Evolutionary conservation across 768 basidiomycete species (phyloP).

Genomic region (Podaxis sp.): DNA sequence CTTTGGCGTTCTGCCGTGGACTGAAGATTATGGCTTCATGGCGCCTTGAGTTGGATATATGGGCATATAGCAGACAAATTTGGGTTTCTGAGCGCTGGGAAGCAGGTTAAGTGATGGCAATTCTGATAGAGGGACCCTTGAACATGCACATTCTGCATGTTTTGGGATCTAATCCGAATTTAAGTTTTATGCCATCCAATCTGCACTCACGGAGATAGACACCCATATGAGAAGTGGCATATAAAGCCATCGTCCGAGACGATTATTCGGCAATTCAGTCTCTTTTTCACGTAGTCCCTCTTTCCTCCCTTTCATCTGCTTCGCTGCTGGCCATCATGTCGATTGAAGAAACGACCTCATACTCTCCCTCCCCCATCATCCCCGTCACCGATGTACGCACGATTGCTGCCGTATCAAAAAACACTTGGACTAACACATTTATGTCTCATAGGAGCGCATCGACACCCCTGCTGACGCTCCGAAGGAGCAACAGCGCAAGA

Average conservation of each 20-base stretch:
- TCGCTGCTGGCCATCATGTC: neutral
- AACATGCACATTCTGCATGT: neutral
- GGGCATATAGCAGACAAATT: neutral
- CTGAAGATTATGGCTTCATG: neutral
- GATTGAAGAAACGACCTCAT: constrained; percentile 10
- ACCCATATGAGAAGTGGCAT: neutral
- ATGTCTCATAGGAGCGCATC: constrained; percentile 30
- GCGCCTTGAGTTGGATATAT: neutral
- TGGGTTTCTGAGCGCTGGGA: neutral
- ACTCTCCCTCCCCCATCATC: constrained; percentile 27
- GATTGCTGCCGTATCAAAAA: neutral
- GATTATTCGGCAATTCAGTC: neutral
- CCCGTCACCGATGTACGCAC: constrained; percentile 34
- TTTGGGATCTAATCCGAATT: neutral
- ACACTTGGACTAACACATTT: neutral
- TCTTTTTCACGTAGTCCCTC: neutral
- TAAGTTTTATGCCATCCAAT: neutral
- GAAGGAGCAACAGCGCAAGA: constrained; percentile 29
- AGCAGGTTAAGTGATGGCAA: neutral
- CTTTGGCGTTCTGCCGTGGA: neutral
- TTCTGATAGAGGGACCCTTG: neutral
- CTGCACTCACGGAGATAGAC: neutral
- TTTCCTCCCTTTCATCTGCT: neutral
- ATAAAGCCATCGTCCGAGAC: neutral
- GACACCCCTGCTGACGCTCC: constrained; percentile 23